A percentile compares a stretch with the other conserved stretches of the same genome.
These are phyloP conservation scores for Myochromella boudieri DNA, from an alignment of 768 basidiomycete genomes.

Conservation along the genomic window DNA sequence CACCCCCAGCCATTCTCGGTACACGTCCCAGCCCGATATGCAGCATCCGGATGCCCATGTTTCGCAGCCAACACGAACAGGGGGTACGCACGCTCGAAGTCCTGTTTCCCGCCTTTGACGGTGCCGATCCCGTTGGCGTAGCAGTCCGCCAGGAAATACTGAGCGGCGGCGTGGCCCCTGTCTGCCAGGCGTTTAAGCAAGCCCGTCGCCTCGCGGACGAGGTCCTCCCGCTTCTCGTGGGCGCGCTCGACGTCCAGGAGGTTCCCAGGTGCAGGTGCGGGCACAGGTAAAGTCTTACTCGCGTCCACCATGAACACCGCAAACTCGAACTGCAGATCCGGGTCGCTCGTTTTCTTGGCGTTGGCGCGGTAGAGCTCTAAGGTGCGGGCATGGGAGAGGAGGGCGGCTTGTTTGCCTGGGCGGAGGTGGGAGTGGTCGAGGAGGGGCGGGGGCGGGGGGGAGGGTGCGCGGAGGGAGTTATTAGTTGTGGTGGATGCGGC, in stretches of 20 bases:
- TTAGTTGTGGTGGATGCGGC: constrained; percentile 30
- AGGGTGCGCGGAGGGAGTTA: constrained; percentile 64
- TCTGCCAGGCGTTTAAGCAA: constrained; percentile 92
- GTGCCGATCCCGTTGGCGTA: constrained; percentile 98
- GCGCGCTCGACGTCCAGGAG: constrained; percentile 81
- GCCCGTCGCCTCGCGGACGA: constrained; percentile 83
- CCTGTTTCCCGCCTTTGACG: constrained; percentile 82
- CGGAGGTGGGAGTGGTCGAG: constrained; percentile 91
- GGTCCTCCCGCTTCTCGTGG: constrained; percentile 79
- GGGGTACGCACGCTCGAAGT: constrained; percentile 96
- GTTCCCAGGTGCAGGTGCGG: constrained; percentile 66
- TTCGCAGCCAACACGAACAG: constrained; percentile 95
- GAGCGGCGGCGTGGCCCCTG: constrained; percentile 89
- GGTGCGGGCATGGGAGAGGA: constrained; percentile 93
- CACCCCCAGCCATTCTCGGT: constrained; percentile 99
- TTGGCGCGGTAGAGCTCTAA: constrained; percentile 97
- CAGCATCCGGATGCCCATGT: constrained; percentile 93
- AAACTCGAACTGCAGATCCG: constrained; percentile 96
- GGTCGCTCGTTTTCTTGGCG: constrained; percentile 98
- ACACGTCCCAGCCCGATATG: constrained; percentile 95
- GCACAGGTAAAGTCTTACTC: constrained; percentile 85
- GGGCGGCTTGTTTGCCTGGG: constrained; percentile 88
- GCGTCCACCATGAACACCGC: constrained; percentile 99
- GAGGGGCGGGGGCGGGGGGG: constrained; percentile 69
- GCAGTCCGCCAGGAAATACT: constrained; percentile 98